phyloP scores from a whole-genome alignment of 441 rosid genomes.

The Corymbia calophylla region DNA sequence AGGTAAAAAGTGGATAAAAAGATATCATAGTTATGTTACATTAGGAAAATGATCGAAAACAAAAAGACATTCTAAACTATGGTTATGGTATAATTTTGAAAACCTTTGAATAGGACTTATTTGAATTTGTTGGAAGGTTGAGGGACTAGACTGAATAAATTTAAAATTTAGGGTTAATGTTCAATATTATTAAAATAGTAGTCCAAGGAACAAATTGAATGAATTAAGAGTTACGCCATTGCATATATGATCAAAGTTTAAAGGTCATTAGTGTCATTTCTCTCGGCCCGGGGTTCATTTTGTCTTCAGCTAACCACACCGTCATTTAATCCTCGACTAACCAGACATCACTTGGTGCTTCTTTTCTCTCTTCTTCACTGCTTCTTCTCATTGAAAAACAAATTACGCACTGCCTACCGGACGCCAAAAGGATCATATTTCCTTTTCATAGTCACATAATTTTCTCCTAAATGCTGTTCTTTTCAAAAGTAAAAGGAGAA shows the following conservation, averaged over 20 bases:
- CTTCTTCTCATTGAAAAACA: neutral
- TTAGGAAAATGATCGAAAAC: neutral
- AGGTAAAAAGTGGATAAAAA: neutral
- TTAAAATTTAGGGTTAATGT: rapidly evolving
- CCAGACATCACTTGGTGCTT: neutral
- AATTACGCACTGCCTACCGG: neutral
- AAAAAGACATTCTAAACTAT: neutral
- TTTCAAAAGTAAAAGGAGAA: neutral
- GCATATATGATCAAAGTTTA: neutral
- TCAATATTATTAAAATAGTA: neutral
- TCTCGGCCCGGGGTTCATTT: neutral
- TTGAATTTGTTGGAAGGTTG: neutral
- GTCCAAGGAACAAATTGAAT: rapidly evolving
- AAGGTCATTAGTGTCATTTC: neutral
- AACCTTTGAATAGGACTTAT: neutral
- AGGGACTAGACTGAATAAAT: neutral
- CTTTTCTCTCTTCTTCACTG: neutral
- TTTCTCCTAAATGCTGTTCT: neutral
- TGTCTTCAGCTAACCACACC: neutral
- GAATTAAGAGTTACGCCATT: neutral
- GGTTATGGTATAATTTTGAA: neutral
- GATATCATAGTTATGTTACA: too few species aligned
- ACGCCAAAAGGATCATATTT: neutral
- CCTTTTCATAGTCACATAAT: neutral
- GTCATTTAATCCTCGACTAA: too few species aligned